Evolutionary conservation across 805 yeast genomes (phyloP).

Genomic region (Isabelozyma rhagii): DNA sequence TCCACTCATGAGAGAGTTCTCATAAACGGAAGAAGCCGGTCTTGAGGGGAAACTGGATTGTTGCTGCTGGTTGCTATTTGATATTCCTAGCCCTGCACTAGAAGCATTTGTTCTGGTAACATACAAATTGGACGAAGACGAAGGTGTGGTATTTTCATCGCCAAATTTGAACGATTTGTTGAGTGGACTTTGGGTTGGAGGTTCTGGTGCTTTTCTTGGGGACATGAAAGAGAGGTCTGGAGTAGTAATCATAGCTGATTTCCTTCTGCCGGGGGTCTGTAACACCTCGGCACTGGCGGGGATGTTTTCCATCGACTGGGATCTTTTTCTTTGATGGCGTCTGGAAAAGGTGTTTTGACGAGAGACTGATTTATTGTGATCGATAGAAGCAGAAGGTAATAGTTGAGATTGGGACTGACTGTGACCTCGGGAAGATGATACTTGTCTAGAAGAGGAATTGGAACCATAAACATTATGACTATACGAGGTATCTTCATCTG

Average conservation of each 20-base stretch:
- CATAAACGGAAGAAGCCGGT: constrained; percentile 53
- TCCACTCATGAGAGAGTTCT: constrained; percentile 27
- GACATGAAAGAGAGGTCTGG: constrained; percentile 43
- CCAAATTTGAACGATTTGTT: constrained; percentile 31
- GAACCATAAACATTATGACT: constrained; percentile 1
- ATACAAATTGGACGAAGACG: constrained; percentile 6
- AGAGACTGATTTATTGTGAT: constrained; percentile 5
- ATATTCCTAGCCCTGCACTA: constrained; percentile 12
- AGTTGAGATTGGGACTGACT: constrained; percentile 17
- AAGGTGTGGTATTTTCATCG: constrained; percentile 7
- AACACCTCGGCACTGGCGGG: constrained; percentile 1
- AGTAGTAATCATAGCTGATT: background rate
- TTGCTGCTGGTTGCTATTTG: background rate
- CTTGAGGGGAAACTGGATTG: constrained; percentile 21
- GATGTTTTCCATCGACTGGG: constrained; percentile 50
- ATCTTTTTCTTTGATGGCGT: constrained; percentile 45
- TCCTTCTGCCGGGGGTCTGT: constrained; percentile 1
- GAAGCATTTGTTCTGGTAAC: constrained; percentile 22
- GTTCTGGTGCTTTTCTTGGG: constrained; percentile 73
- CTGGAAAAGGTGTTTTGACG: constrained; percentile 5
- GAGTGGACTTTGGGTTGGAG: constrained; percentile 46
- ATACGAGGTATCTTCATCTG: background rate
- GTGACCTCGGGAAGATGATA: background rate
- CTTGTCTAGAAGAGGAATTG: constrained; percentile 18
- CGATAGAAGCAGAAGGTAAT: constrained; percentile 41